Percentiles rank a stretch among this genome's conserved stretches.
phyloP scores from a whole-genome alignment of 2,329 filamentous ascomycete species.

The Cercospora citrullina region DNA sequence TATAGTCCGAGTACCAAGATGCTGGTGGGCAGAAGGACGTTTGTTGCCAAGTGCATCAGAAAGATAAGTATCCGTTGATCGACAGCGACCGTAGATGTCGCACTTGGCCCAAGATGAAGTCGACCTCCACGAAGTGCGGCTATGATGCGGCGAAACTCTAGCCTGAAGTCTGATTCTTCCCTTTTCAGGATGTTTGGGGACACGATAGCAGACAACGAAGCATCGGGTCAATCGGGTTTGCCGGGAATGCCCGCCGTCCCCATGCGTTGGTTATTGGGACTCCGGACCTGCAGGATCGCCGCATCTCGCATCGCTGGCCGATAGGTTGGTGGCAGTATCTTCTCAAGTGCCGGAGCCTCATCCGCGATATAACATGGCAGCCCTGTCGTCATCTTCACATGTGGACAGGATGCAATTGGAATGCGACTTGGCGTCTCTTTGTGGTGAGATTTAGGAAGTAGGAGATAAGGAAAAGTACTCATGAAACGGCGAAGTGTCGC shows the following conservation, averaged over 20 bases:
- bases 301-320: not conserved
- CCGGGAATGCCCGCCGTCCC: not conserved
- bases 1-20: not conserved
- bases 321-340: not conserved
- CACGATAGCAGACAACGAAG: not conserved
- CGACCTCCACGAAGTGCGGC: not conserved
- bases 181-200: not conserved
- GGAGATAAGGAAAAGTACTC: too few species aligned
- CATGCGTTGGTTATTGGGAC: not conserved
- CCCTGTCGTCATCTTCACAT: not conserved
- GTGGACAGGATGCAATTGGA: not conserved
- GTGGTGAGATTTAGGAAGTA: too few species aligned
- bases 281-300: not conserved
- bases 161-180: not conserved
- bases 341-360: not conserved
- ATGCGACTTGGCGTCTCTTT: not conserved
- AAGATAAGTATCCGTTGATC: not conserved
- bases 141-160: not conserved
- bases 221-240: not conserved
- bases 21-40: not conserved
- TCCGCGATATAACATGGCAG: not conserved
- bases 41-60: not conserved
- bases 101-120: not conserved
- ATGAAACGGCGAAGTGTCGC: too few species aligned
- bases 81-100: not conserved